phyloP scores from a whole-genome alignment of 2,329 filamentous ascomycete genomes.

The Cercospora citrullina region DNA sequence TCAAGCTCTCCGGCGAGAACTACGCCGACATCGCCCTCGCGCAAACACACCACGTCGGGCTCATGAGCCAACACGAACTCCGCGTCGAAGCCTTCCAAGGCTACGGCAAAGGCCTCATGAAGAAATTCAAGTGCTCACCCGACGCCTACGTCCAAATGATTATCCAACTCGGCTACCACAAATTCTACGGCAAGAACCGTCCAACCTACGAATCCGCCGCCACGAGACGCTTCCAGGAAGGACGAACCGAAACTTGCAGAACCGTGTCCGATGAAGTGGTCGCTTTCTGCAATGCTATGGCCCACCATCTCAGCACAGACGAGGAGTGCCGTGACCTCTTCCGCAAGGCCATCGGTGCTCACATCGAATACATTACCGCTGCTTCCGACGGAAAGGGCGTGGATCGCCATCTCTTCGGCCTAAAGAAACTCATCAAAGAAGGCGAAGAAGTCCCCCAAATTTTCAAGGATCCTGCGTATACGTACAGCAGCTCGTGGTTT shows the following conservation, averaged over 20 bases:
- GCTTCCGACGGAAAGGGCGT: slow-evolving; percentile 92
- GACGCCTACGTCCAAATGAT: slow-evolving; percentile 98
- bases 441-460: slow-evolving; percentile 80
- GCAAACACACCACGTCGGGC: slow-evolving; percentile 71
- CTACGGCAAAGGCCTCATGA: slow-evolving; percentile 97
- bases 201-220: slow-evolving; percentile 97
- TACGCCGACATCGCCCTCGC: slow-evolving; percentile 78
- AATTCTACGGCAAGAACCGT: slow-evolving; percentile 97
- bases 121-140: slow-evolving; percentile 98
- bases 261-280: slow-evolving; percentile 87
- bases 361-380: slow-evolving; percentile 86
- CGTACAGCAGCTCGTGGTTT: slow-evolving; percentile 85
- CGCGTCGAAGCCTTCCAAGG: slow-evolving; percentile 93
- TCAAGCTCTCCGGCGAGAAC: slow-evolving; percentile 73
- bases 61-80: slow-evolving; percentile 87
- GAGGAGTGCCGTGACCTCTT: slow-evolving; percentile 72
- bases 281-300: slow-evolving; percentile 85
- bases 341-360: slow-evolving; percentile 75
- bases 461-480: slow-evolving; percentile 82
- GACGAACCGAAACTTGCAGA: slow-evolving; percentile 93
- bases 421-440: slow-evolving; percentile 83
- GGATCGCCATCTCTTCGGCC: slow-evolving; percentile 92
- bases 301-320: slow-evolving; percentile 63
- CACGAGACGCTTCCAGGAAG: slow-evolving; percentile 91
- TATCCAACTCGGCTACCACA: slow-evolving; percentile 96